phyloP scores from a whole-genome alignment of 2,329 filamentous ascomycete genomes.

The Alternaria gansuensis region DNA sequence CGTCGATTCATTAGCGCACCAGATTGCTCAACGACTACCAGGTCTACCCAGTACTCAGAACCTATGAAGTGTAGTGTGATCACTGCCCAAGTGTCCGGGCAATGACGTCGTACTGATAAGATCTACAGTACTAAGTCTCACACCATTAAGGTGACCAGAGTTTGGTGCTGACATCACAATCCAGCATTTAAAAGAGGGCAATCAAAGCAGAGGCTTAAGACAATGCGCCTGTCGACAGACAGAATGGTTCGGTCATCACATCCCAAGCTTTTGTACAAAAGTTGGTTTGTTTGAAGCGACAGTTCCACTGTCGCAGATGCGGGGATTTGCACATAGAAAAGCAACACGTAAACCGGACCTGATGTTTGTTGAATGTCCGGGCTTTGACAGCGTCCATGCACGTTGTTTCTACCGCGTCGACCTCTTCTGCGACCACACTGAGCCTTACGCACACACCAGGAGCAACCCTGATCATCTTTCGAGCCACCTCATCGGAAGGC shows the following conservation, averaged over 20 bases:
- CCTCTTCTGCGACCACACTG: slow-evolving; percentile 19
- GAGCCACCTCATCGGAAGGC: background rate
- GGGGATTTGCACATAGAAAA: background rate
- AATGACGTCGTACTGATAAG: slow-evolving; percentile 2
- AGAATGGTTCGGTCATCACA: background rate
- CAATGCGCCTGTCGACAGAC: background rate
- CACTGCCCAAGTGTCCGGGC: background rate
- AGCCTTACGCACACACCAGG: slow-evolving; percentile 17
- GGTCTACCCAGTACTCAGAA: background rate
- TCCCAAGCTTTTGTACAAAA: background rate
- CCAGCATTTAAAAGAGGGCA: background rate
- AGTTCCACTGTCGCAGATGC: background rate
- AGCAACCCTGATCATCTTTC: background rate
- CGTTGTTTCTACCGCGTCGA: background rate
- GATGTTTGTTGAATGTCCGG: slow-evolving; percentile 2
- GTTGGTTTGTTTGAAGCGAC: background rate
- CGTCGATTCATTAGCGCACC: slow-evolving; percentile 2
- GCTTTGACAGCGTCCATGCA: background rate
- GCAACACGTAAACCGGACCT: background rate
- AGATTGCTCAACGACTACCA: background rate
- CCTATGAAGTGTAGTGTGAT: background rate
- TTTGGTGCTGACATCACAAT: background rate
- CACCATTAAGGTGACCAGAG: background rate
- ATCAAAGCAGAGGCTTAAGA: background rate
- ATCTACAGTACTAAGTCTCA: slow-evolving; percentile 2